Evolutionary conservation across 176 grass and related monocot species (phyloP).

Genomic region (Tuctoria greenei): DNA sequence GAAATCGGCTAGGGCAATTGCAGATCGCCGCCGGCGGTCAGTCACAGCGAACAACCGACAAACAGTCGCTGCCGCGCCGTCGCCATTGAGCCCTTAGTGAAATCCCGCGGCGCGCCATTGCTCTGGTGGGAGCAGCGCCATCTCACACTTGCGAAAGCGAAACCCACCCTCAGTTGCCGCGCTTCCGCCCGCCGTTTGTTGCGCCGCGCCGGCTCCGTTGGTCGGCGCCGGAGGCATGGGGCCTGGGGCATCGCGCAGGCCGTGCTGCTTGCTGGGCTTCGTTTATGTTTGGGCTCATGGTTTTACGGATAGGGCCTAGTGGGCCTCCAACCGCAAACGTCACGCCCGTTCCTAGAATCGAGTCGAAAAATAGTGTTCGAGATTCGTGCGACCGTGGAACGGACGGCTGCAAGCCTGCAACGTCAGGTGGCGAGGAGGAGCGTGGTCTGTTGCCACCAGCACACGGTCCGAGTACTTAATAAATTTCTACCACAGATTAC

Average conservation of each 20-base stretch:
- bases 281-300: background rate
- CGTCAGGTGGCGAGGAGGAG: too few relatives aligned
- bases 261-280: background rate
- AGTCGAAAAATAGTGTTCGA: too few relatives aligned
- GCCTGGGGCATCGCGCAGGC: background rate
- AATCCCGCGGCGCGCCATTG: background rate
- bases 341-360: too few relatives aligned
- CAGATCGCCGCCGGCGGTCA: background rate
- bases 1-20: background rate
- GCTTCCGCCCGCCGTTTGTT: background rate
- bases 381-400: too few relatives aligned
- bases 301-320: background rate
- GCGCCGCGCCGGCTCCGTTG: background rate
- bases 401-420: too few relatives aligned
- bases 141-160: background rate
- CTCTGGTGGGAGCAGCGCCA: background rate
- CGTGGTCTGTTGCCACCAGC: too few relatives aligned
- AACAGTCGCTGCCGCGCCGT: background rate
- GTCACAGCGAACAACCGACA: background rate
- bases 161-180: background rate
- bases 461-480: too few relatives aligned
- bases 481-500: too few relatives aligned
- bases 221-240: background rate
- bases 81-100: background rate
- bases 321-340: background rate